Evolutionary conservation across 768 basidiomycete genomes (phyloP).

Genomic region (Royoungia palumana): DNA sequence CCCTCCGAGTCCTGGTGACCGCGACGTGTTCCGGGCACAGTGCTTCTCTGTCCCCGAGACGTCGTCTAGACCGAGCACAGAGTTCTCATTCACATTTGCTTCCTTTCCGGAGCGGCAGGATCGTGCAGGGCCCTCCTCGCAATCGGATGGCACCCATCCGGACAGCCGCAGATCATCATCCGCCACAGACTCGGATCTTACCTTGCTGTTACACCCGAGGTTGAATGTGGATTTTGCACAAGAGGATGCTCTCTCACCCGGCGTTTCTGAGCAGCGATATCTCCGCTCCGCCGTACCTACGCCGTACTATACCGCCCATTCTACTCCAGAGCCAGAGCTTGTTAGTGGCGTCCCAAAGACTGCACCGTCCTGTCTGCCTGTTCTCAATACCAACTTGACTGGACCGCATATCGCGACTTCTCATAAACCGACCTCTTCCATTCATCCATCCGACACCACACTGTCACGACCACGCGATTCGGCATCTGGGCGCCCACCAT

Average conservation of each 20-base stretch:
- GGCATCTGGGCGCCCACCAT: constrained; percentile 36
- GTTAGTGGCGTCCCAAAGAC: constrained; percentile 16
- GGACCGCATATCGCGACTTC: neutral
- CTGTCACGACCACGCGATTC: constrained; percentile 17
- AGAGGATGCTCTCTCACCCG: constrained; percentile 8
- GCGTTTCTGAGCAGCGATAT: constrained; percentile 13
- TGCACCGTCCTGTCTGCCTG: constrained; percentile 28
- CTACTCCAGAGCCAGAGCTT: constrained; percentile 28
- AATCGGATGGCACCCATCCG: neutral
- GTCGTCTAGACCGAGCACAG: constrained; percentile 3
- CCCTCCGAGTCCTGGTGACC: constrained; percentile 8
- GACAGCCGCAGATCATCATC: constrained; percentile 13
- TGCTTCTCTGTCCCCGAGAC: neutral
- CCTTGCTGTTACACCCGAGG: constrained; percentile 10
- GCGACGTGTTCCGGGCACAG: constrained; percentile 12
- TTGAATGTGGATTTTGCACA: constrained; percentile 12
- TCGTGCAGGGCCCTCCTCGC: constrained; percentile 4
- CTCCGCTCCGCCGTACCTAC: constrained; percentile 23
- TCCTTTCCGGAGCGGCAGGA: neutral
- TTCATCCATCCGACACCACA: constrained; percentile 26
- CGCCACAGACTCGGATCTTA: constrained; percentile 24
- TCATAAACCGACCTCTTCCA: constrained; percentile 22
- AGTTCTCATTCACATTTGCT: constrained; percentile 10
- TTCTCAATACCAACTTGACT: constrained; percentile 18
- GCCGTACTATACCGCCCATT: constrained; percentile 33